These are phyloP conservation scores for Podila verticillata DNA, from an alignment of 192 early-diverging fungal genomes.

Conservation along the genomic window DNA sequence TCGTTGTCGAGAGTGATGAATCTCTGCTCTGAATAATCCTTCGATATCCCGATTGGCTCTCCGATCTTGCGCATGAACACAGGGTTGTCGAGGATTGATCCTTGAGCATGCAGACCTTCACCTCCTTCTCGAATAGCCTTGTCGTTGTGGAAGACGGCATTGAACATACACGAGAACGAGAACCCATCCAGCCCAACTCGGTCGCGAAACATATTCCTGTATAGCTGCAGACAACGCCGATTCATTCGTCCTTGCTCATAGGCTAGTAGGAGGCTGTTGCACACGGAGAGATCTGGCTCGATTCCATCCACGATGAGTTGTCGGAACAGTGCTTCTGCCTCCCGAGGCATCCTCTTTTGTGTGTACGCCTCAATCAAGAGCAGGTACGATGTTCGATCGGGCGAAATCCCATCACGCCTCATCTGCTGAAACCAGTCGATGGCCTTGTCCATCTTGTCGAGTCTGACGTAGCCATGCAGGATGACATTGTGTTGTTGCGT, in stretches of 20 bases:
- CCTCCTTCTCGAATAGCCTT: conserved; percentile 31
- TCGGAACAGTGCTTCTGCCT: conserved; percentile 41
- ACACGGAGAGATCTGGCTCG: conserved; percentile 21
- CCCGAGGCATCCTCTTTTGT: conserved; percentile 30
- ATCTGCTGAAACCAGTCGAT: conserved; percentile 27
- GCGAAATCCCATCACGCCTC: conserved; percentile 18
- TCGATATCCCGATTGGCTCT: conserved; percentile 9
- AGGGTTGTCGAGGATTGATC: conserved; percentile 1
- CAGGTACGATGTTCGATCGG: conserved; percentile 18
- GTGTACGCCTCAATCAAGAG: conserved; percentile 32
- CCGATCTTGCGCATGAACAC: conserved; percentile 17
- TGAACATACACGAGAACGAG: conserved; percentile 46
- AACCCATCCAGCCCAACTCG: conserved; percentile 29
- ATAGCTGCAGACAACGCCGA: conserved; percentile 27
- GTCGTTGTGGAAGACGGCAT: conserved; percentile 44
- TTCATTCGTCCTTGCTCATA: conserved; percentile 45
- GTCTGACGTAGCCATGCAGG: conserved; percentile 23
- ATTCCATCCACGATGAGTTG: conserved; percentile 26
- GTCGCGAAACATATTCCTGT: conserved; percentile 37
- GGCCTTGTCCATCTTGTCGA: conserved; percentile 27
- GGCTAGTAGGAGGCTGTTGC: conserved; percentile 26
- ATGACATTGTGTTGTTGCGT: conserved; percentile 30
- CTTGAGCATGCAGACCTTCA: conserved; percentile 16
- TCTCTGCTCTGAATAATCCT: neutral
- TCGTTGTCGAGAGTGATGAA: conserved; percentile 8